Evolutionary conservation across 2,329 filamentous ascomycete species (phyloP), one percentile per base, ranked within the genome.

Genomic region (Fusarium palustre): DNA sequence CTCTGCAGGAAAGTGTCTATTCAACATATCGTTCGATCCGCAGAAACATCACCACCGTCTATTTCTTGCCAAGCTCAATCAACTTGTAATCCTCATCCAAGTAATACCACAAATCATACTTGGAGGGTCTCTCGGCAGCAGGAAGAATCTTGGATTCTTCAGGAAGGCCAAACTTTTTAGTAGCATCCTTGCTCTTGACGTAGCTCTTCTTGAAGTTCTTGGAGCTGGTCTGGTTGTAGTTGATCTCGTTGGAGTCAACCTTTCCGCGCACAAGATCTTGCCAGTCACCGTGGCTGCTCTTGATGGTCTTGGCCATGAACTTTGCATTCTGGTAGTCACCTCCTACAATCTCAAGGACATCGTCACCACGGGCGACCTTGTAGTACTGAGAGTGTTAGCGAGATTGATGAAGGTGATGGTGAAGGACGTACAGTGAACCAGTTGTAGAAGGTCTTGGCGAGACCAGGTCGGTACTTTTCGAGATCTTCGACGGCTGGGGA

Each of bases 271-370:
- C 73, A 3, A 83, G 78, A 7, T 82, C 76, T 16, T 76, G 54
- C 81, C 81, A 83, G 55, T 75, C 79, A 2, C 64, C 72, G 62
- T 83, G 79, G 62, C 80, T 80, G 48, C 81, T 74, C 41, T 72
- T 71, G 55, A 83, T 69, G 25, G 76, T 71, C 10, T 74, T 60
- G 42, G 74, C 54, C 47, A 77, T 76, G 56, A 77, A 77, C 28
- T 74, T 72, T 47, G 76, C 76, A 55, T 79, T 73, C 55, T 81
- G 78, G 64, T 78, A 82, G 18, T 74, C 72, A 24, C 76, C 71
- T 42, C 79, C 79, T 11, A 79, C 55, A 55, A 82, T 82, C 46
- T 76, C 74, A 45, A 80, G 79, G 25, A 77, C 65, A 3, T 66
- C 67, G n/a, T 76, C 75, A 8, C 80, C 80, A 1, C 79, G 76